These are phyloP conservation scores for Cutaneotrichosporon spelunceum DNA, from an alignment of 1,284 basidiomycete genomes.

Conservation along the genomic window DNA sequence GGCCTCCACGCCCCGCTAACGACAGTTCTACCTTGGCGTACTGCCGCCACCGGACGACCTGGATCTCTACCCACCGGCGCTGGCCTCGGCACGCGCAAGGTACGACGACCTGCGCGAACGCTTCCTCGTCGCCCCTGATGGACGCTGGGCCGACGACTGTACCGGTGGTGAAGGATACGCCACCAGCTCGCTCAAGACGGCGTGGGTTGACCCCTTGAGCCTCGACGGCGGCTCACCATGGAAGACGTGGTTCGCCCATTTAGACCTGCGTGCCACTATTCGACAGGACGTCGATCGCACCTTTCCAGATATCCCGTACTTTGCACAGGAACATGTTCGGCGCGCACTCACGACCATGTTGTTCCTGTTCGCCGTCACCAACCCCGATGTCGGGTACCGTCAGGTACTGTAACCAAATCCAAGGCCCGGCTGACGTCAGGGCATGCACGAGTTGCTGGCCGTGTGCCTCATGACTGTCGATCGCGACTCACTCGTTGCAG, in stretches of 20 bases:
- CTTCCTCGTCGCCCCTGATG: slow-evolving; percentile 54
- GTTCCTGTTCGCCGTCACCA: slow-evolving; percentile 71
- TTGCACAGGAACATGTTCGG: slow-evolving; percentile 69
- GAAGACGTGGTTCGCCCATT: slow-evolving; percentile 82
- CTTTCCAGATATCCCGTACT: slow-evolving; percentile 89
- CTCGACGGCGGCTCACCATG: slow-evolving; percentile 82
- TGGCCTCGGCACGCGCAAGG: slow-evolving; percentile 31
- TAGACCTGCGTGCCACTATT: slow-evolving; percentile 81
- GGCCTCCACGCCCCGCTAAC: slow-evolving; percentile 1
- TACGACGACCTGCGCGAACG: slow-evolving; percentile 48
- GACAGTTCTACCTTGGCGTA: slow-evolving; percentile 48
- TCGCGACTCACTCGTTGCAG: slow-evolving; percentile 63
- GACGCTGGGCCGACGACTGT: slow-evolving; percentile 53
- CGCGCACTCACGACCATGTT: slow-evolving; percentile 77
- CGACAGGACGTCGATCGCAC: slow-evolving; percentile 89
- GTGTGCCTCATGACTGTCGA: slow-evolving; percentile 76
- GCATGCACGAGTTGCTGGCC: slow-evolving; percentile 92
- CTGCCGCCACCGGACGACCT: slow-evolving; percentile 47
- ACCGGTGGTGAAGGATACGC: slow-evolving; percentile 37
- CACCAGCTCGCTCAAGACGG: slow-evolving; percentile 8
- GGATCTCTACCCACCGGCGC: slow-evolving; percentile 36
- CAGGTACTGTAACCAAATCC: slow-evolving; percentile 31
- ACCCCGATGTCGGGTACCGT: slow-evolving; percentile 79
- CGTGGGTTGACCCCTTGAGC: slow-evolving; percentile 72
- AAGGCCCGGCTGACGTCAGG: slow-evolving; percentile 54